Base-by-base conservation (phyloP, 2,329 filamentous ascomycete species). In the Seiridium unicorne region DNA sequence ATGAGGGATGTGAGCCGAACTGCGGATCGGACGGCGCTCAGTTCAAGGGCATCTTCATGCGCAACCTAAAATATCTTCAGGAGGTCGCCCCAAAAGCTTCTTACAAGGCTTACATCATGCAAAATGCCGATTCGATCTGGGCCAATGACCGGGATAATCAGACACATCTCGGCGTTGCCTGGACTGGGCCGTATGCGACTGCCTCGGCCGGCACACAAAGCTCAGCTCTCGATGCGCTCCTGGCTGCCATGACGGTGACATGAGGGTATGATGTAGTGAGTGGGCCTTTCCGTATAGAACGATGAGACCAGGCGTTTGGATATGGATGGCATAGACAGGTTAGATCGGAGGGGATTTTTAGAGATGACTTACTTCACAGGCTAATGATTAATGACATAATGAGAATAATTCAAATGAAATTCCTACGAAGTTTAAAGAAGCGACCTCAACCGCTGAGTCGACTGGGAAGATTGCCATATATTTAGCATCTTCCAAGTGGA, bases 41-140 rank as follows among this genome's bases (percentile, higher is more conserved):
- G 66, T 92, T 92, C 78, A 92, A 91, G 70, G 89, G 89, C 8
- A 77, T 91, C 32, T 90, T 91, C 64, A 80, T 85, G 59, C 81
- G 89, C 4, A 90, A 89, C 65, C 72, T 91, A 44, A 75, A 78
- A 57, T 80, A 81, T 49, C 70, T 92, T 59, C 78, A 88, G 9
- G 68, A 74, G 4, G 79, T 72, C 1, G 77, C 76, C 0, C 81
- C 81, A 1, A 73, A 80, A 55, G 72, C 76, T 1, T 64, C 65
- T 3, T 85, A 82, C 67, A 73, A 70, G 31, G 69, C 72, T 62
- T 73, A 70, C 62, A 64, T 73, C 8, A 66, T 72, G 51, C 65
- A 62, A 26, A 79, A 79, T 38, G 72, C 71, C 40, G 67, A 73
- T 57, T 61, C 69, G 32, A 73, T 73, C 53, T 73, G 71, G 68